Percentiles rank a stretch among this genome's conserved stretches.
These are phyloP conservation scores for Cymbopogon flexuosus DNA, from an alignment of 202 grass and related monocot species.

Conservation along the genomic window DNA sequence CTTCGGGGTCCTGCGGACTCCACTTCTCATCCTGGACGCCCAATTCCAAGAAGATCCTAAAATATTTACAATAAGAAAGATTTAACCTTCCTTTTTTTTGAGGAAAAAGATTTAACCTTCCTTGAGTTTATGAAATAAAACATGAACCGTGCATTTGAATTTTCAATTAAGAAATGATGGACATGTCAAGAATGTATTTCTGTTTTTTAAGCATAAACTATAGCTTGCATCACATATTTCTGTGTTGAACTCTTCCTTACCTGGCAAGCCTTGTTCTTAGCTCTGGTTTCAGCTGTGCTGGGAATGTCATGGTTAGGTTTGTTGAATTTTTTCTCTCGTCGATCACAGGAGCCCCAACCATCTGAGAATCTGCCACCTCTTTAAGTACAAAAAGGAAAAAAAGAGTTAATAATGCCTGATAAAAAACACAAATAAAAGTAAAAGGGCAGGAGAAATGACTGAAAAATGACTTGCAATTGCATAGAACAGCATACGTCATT, in stretches of 20 bases:
- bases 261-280: slow-evolving; percentile 97
- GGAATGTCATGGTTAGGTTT: slow-evolving; percentile 90
- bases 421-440: background rate
- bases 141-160: background rate
- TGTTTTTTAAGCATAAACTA: too few relatives aligned
- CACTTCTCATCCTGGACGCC: slow-evolving; percentile 38
- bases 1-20: background rate
- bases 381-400: slow-evolving; percentile 12
- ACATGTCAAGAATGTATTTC: background rate
- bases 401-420: background rate
- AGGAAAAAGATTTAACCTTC: too few relatives aligned
- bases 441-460: background rate
- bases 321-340: slow-evolving; percentile 67
- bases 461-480: slow-evolving; percentile 1
- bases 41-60: slow-evolving; percentile 74
- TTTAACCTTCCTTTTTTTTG: background rate
- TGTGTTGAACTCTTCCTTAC: too few relatives aligned
- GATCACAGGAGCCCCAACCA: slow-evolving; percentile 86
- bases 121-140: background rate
- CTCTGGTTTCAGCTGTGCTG: slow-evolving; percentile 93
- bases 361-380: slow-evolving; percentile 88
- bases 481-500: slow-evolving; percentile 53
- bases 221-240: too few relatives aligned
- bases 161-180: background rate
- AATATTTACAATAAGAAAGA: background rate